These are phyloP conservation scores for Raffaelea albimanens DNA, from an alignment of 2,329 filamentous ascomycete species.

Conservation along the genomic window DNA sequence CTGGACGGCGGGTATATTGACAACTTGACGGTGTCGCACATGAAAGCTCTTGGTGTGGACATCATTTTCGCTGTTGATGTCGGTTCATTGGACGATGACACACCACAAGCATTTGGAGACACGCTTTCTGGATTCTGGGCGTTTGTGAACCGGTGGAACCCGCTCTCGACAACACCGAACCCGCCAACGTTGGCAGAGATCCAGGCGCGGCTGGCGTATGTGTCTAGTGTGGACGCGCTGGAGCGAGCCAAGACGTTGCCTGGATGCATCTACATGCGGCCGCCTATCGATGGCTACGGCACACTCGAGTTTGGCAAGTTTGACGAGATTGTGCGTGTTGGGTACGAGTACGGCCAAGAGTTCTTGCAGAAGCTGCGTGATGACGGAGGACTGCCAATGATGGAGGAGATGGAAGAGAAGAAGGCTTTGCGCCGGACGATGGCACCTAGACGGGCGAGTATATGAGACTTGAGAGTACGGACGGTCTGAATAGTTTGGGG, in stretches of 20 bases:
- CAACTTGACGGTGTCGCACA: constrained; percentile 92
- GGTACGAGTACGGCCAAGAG: constrained; percentile 75
- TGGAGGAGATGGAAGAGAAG: constrained; percentile 67
- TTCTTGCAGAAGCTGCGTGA: constrained; percentile 70
- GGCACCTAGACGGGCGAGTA: constrained; percentile 70
- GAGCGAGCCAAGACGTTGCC: constrained; percentile 86
- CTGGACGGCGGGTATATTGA: constrained; percentile 95
- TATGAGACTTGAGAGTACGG: too few relatives aligned
- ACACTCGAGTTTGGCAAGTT: constrained; percentile 96
- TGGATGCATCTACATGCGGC: constrained; percentile 92
- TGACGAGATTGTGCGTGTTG: constrained; percentile 88
- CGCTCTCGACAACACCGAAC: constrained; percentile 79
- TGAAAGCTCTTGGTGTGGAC: constrained; percentile 89
- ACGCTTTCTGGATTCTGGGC: constrained; percentile 94
- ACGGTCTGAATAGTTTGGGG: too few relatives aligned
- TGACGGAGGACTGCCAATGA: constrained; percentile 62
- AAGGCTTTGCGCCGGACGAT: constrained; percentile 67
- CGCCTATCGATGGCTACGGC: constrained; percentile 85
- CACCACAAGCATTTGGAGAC: constrained; percentile 87
- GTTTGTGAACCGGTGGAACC: constrained; percentile 92
- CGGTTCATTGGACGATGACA: constrained; percentile 82
- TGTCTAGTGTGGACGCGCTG: constrained; percentile 86
- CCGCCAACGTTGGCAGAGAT: constrained; percentile 94
- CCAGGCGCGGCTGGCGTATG: constrained; percentile 87
- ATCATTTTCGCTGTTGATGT: constrained; percentile 95